Conservation (phyloP, 495 filamentous ascomycete species). For the Neurospora sp. region DNA sequence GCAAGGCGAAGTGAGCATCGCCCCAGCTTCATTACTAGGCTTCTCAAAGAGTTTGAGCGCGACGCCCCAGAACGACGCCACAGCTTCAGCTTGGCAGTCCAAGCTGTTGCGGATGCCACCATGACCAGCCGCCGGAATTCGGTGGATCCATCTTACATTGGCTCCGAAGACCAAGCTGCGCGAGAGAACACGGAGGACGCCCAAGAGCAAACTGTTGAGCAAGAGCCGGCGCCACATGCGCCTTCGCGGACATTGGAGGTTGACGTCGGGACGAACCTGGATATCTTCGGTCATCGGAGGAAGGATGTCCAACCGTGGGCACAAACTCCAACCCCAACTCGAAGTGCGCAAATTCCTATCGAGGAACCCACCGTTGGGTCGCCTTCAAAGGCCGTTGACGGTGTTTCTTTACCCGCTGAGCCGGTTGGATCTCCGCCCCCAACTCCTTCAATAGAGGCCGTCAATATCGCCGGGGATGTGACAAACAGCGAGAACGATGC, state of each 20-base stretch:
- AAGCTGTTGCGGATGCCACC: not conserved
- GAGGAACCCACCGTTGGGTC: not conserved
- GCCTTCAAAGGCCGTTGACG: not conserved
- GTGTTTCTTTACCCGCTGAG: not conserved
- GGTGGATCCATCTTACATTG: not conserved
- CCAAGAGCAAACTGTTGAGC: not conserved
- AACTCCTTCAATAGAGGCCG: not conserved
- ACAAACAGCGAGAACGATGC: constrained; percentile 1
- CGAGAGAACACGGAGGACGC: not conserved
- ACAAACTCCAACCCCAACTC: not conserved
- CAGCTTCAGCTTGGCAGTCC: constrained; percentile 13
- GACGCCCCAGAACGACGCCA: constrained; percentile 18
- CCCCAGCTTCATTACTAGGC: constrained; percentile 7
- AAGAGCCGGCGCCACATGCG: not conserved
- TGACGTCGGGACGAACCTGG: constrained; percentile 19
- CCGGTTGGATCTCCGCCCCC: not conserved
- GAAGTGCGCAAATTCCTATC: not conserved
- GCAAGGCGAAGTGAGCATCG: constrained; percentile 20
- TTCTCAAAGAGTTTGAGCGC: constrained; percentile 9
- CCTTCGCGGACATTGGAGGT: constrained; percentile 7
- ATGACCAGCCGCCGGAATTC: not conserved
- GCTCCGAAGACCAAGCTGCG: not conserved
- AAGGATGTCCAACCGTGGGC: not conserved
- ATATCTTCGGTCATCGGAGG: constrained; percentile 18
- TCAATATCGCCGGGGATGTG: not conserved